Percentiles rank a stretch among this genome's conserved stretches.
Evolutionary conservation across 441 rosid species (phyloP).

Genomic region (Biscutella laevigata): DNA sequence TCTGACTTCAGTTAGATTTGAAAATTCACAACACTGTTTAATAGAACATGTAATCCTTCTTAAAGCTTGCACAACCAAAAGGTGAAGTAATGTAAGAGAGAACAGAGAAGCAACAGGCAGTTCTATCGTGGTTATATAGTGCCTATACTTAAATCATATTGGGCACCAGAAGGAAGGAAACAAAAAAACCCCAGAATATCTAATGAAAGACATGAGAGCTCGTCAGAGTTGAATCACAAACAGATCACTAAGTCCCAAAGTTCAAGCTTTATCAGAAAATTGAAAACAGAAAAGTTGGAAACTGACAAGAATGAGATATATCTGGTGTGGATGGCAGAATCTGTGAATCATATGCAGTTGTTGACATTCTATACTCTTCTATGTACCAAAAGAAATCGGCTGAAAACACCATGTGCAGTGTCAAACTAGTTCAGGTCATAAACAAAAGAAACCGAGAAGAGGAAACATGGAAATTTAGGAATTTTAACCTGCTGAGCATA

Average conservation of each 20-base stretch:
- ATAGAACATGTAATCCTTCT: background rate
- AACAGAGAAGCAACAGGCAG: background rate
- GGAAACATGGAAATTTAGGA: background rate
- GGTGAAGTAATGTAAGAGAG: background rate
- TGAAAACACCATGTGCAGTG: background rate
- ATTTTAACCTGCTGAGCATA: conserved; percentile 67
- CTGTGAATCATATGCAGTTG: background rate
- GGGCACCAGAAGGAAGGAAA: background rate
- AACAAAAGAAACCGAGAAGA: background rate
- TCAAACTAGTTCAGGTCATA: background rate
- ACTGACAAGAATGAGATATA: background rate
- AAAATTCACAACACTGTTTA: background rate
- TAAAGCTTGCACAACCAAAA: background rate
- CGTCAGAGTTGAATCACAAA: background rate
- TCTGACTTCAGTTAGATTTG: background rate
- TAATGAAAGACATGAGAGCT: background rate
- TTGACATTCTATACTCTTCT: background rate
- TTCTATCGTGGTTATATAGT: background rate
- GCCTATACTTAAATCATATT: background rate
- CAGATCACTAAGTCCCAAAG: background rate
- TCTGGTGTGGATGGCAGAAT: background rate
- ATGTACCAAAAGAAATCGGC: background rate
- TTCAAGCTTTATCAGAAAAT: background rate
- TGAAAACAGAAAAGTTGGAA: background rate
- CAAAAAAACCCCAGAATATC: background rate